Evolutionary conservation across 805 yeast species (phyloP).

Genomic region (Helenozyma rhizophorensis): DNA sequence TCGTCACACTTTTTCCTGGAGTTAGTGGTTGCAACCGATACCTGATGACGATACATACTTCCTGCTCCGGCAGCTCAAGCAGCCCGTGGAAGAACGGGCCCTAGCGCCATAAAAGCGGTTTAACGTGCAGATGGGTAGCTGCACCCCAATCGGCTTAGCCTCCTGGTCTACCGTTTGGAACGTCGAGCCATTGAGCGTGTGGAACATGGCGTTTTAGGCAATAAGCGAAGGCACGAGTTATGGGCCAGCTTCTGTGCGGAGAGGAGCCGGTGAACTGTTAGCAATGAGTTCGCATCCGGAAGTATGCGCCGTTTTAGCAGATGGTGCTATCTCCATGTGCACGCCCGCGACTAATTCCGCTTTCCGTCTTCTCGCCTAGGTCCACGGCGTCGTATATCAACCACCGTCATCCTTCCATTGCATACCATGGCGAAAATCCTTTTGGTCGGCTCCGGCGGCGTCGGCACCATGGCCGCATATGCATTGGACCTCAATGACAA

Average conservation of each 20-base stretch:
- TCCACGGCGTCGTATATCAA: too few species aligned
- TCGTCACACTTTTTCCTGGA: slow-evolving; percentile 18
- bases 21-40: slow-evolving; percentile 4
- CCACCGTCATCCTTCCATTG: too few species aligned
- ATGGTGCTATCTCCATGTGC: too few species aligned
- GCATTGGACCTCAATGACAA: slow-evolving; percentile 47
- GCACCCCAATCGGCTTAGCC: slow-evolving; percentile 6
- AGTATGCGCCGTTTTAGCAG: too few species aligned
- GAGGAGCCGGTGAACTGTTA: too few species aligned
- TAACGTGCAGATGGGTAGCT: slow-evolving; percentile 7
- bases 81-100: slow-evolving; percentile 14
- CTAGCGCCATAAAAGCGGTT: slow-evolving; percentile 12
- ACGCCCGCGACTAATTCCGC: too few species aligned
- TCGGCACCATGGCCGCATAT: slow-evolving; percentile 73
- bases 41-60: slow-evolving; percentile 14
- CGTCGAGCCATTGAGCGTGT: slow-evolving; percentile 10
- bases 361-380: too few species aligned
- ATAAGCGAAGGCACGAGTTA: too few species aligned
- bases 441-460: slow-evolving; percentile 81
- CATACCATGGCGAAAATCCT: slow-evolving; percentile 40
- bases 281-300: too few species aligned
- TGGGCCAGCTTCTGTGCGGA: too few species aligned
- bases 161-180: slow-evolving; percentile 7
- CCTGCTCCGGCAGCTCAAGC: slow-evolving; percentile 14
- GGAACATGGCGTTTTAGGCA: slow-evolving; percentile 8